These are phyloP conservation scores for Epichloe festucae DNA, from an alignment of 2,329 filamentous ascomycete genomes.

Conservation along the genomic window DNA sequence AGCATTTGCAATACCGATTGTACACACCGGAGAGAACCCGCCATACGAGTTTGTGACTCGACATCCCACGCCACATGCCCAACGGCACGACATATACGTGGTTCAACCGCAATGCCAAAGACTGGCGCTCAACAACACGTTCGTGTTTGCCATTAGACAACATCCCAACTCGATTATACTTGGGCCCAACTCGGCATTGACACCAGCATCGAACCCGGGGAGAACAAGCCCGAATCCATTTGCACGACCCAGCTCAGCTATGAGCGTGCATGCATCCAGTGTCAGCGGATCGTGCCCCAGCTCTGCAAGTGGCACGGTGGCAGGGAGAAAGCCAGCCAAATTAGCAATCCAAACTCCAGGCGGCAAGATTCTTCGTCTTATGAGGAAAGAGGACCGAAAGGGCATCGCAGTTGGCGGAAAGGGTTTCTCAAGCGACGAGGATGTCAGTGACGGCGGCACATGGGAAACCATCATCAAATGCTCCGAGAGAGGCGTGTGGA, in stretches of 20 bases:
- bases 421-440: constrained; percentile 34
- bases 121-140: constrained; percentile 89
- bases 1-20: constrained; percentile 77
- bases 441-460: constrained; percentile 53
- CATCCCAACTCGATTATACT: constrained; percentile 52
- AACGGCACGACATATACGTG: constrained; percentile 92
- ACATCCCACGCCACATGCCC: constrained; percentile 94
- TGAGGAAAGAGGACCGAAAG: constrained; percentile 62
- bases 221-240: constrained; percentile 47
- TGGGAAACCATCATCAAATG: constrained; percentile 92
- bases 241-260: constrained; percentile 44
- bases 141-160: constrained; percentile 91
- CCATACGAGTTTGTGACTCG: constrained; percentile 85
- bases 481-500: constrained; percentile 68
- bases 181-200: constrained; percentile 23
- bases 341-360: constrained; percentile 87
- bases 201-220: constrained; percentile 34
- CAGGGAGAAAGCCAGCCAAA: constrained; percentile 77
- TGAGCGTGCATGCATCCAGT: constrained; percentile 51
- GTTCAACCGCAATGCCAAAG: constrained; percentile 87
- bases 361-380: constrained; percentile 84
- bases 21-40: constrained; percentile 85
- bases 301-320: constrained; percentile 37
- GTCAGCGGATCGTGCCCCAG: constrained; percentile 45
- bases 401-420: constrained; percentile 34